Base-by-base conservation (phyloP, 495 filamentous ascomycete species). In the Glarea lozoyensis region DNA sequence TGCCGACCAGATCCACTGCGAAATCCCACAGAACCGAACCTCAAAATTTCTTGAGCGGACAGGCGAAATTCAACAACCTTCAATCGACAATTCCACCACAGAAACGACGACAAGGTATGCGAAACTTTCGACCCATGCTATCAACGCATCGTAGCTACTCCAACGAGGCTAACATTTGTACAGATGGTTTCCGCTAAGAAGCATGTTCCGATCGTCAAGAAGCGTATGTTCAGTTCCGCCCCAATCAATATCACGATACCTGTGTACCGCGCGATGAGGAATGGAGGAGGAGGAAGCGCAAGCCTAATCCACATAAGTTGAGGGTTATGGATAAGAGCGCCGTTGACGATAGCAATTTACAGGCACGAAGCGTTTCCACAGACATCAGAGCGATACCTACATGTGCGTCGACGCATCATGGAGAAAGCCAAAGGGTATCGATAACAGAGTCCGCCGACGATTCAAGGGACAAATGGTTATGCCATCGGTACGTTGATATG, bases 371-470 rank as follows among this genome's bases (percentile, higher is more conserved):
- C 72, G 69, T 67, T 95, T 94, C 79, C 81, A 77, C 69, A 88
- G 92, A 61, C 92, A 97, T 73, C 92, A 98, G 79, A 84, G 77
- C 68, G 92, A 97, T 72, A 80, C 79, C 63, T 98, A 92, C 77
- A 95, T 80, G 72, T 81, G 88, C 61, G 79, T 96, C 45, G 77
- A 74, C 61, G 62, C 82, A 31, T 80, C 72, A 66, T 98, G 92
- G 92, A 84, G 92, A 72, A 98, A 98, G 78, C 92, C 92, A 41
- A 98, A 96, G 81, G 92, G 92, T 82, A 98, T 98, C 69, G 92
- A 98, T 63, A 92, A 89, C 67, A 69, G 80, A 44, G 86, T 90
- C 61, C 79, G 86, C 57, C 78, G 89, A 70, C 81, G 89, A 53
- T 96, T 94, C 75, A 88, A 89, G 79, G 84, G 89, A 58, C 83